Evolutionary conservation across 352 stramenopile species (phyloP), one percentile per base, ranked within the genome.

Genomic region (Phytophthora fragariaefolia): DNA sequence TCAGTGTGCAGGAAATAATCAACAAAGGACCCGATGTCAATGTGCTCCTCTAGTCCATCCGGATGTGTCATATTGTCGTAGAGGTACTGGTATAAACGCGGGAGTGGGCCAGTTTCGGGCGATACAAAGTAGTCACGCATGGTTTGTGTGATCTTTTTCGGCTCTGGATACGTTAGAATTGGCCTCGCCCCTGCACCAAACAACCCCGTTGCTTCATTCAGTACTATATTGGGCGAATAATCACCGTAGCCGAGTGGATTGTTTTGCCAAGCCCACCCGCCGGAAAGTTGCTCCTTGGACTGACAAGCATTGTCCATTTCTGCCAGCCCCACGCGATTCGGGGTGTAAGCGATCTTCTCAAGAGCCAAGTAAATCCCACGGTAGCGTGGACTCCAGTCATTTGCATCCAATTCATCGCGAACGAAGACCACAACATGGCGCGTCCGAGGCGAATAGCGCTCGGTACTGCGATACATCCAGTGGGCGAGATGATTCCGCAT

Each of bases 1-100:
- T 92, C 83, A 4, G 81, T 81, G 65, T 90, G 83, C 53, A 92
- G 55, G 27, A 92, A 82, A 48, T 90, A 92, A 65, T 92, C 83
- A 5, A 83, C 81, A 30, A 89, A 92, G 20, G 81, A 90, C 2
- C 81, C 81, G 34, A 92, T 73, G 27, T 92, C 83, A 9, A 92
- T 65, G 56, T 85, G 68, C 6, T 81, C 56, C 30, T 83, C 73
- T 10, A 92, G 66, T 6, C 66, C 64, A 57, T 85, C 70, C 0
- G 81, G 75, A 13, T 77, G 42, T 1, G 74, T 90, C 81, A 92
- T 89, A 36, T 90, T 86, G 18, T 85, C 76, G 43, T 83, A 86
- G 7, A 92, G 56, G 40, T 76, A 85, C 51, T 79, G 69, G 36
- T 90, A 90, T 62, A 89, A 67, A n/a, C 65, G 70, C 15, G 82